Percentiles rank a stretch among this genome's conserved stretches.
phyloP scores from a whole-genome alignment of 192 early-diverging fungal species.

The Coemansia sp. region DNA sequence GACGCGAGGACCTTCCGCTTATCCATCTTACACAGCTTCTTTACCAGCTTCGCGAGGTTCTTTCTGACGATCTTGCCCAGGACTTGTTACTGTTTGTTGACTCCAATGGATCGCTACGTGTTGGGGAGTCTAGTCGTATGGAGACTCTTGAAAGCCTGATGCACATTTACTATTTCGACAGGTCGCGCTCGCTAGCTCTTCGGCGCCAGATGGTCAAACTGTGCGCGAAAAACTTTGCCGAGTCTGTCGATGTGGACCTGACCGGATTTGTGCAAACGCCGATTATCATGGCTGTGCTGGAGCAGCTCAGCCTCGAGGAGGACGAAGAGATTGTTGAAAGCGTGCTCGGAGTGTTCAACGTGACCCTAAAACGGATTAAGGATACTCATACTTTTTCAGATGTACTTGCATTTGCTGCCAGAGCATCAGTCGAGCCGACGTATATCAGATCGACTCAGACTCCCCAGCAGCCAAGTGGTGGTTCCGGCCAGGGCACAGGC shows the following conservation, averaged over 20 bases:
- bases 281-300: conserved; percentile 32
- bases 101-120: conserved; percentile 23
- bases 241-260: conserved; percentile 10
- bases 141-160: conserved; percentile 35
- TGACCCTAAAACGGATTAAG: conserved; percentile 17
- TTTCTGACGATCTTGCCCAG: conserved; percentile 43
- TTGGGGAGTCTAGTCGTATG: conserved; percentile 23
- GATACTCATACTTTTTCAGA: conserved; percentile 13
- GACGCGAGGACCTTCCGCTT: conserved; percentile 15
- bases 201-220: conserved; percentile 31
- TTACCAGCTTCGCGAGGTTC: conserved; percentile 25
- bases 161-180: conserved; percentile 52
- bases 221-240: conserved; percentile 18
- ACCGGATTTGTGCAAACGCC: conserved; percentile 13
- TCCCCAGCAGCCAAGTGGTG: neutral
- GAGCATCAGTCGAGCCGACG: conserved; percentile 29
- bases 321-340: conserved; percentile 29
- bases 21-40: conserved; percentile 23
- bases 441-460: conserved; percentile 11
- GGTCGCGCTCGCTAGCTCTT: conserved; percentile 27
- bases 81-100: conserved; percentile 34
- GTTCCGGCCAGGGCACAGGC: conserved; percentile 1
- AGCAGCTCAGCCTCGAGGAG: conserved; percentile 39
- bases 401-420: conserved; percentile 12
- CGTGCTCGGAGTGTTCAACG: conserved; percentile 23